A percentile compares a stretch with the other conserved stretches of the same genome.
Evolutionary conservation across 495 filamentous ascomycete genomes (phyloP).

Genomic region (Rostrohypoxylon terebratum): DNA sequence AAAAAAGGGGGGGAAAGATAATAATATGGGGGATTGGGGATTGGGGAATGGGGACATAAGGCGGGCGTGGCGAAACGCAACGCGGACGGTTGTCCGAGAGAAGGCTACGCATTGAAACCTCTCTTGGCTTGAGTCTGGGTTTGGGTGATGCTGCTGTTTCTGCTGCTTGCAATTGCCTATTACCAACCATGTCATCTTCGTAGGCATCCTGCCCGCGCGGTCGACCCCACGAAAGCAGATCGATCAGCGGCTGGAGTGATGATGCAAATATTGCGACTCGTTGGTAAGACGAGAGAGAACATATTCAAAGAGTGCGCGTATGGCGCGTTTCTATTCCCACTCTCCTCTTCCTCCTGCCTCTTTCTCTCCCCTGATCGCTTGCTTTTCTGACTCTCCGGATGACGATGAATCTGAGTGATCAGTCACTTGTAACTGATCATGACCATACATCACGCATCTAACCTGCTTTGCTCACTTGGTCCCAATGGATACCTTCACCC

Average conservation of each 20-base stretch:
- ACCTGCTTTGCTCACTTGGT: background rate
- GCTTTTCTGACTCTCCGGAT: background rate
- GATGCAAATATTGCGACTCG: constrained; percentile 6
- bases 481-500: background rate
- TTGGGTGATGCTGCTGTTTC: background rate
- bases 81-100: background rate
- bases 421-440: background rate
- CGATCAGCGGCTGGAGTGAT: constrained; percentile 23
- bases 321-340: background rate
- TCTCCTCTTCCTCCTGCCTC: background rate
- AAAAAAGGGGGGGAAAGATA: background rate
- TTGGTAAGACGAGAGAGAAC: constrained; percentile 39
- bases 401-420: background rate
- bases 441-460: constrained; percentile 15
- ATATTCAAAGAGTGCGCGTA: background rate
- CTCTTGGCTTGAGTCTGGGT: background rate
- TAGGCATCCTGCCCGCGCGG: background rate
- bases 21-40: constrained; percentile 12
- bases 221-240: constrained; percentile 31
- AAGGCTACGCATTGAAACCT: constrained; percentile 24
- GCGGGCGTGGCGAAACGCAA: constrained; percentile 28
- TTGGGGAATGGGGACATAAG: background rate
- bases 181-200: background rate
- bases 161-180: background rate
- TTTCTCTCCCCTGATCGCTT: background rate